These are phyloP conservation scores for Plicaturopsis crispa DNA, from an alignment of 768 basidiomycete genomes.

Conservation along the genomic window DNA sequence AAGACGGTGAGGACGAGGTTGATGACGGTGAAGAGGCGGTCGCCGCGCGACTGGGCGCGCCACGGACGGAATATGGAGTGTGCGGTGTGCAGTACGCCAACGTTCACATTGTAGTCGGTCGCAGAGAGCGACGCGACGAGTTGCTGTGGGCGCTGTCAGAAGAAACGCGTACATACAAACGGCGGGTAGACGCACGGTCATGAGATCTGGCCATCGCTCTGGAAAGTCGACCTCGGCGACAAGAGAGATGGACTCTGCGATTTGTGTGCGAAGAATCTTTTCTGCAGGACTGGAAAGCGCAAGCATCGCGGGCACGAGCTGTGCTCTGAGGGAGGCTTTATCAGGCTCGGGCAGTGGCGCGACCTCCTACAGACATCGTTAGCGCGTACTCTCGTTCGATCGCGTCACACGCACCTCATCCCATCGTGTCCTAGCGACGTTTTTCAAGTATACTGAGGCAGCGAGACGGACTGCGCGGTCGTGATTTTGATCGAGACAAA, in stretches of 20 bases:
- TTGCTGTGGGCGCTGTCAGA: slow-evolving; percentile 46
- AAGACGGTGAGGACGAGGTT: slow-evolving; percentile 85
- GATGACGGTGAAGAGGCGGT: slow-evolving; percentile 84
- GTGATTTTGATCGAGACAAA: slow-evolving; percentile 58
- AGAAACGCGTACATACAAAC: slow-evolving; percentile 3
- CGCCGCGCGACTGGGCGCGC: slow-evolving; percentile 85
- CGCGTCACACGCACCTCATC: slow-evolving; percentile 53
- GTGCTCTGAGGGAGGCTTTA: slow-evolving; percentile 62
- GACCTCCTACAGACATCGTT: slow-evolving; percentile 44
- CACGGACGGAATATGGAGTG: slow-evolving; percentile 95
- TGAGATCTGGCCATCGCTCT: slow-evolving; percentile 75
- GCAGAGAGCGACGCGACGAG: slow-evolving; percentile 76
- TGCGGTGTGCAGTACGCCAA: slow-evolving; percentile 88
- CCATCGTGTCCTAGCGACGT: slow-evolving; percentile 83
- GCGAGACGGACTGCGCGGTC: slow-evolving; percentile 73
- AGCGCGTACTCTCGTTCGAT: background rate
- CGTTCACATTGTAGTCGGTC: slow-evolving; percentile 77
- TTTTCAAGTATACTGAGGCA: slow-evolving; percentile 89
- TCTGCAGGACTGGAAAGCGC: slow-evolving; percentile 66
- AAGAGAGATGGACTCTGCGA: slow-evolving; percentile 89
- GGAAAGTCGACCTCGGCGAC: slow-evolving; percentile 94
- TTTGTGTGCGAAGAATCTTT: slow-evolving; percentile 70
- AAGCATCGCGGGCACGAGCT: slow-evolving; percentile 91
- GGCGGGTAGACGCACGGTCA: slow-evolving; percentile 59
- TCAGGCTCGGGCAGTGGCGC: slow-evolving; percentile 64